Percentiles rank a stretch among this genome's conserved stretches.
These are phyloP conservation scores for Schwanniomyces pseudopolymorphus DNA, from an alignment of 805 yeast genomes.

Conservation along the genomic window DNA sequence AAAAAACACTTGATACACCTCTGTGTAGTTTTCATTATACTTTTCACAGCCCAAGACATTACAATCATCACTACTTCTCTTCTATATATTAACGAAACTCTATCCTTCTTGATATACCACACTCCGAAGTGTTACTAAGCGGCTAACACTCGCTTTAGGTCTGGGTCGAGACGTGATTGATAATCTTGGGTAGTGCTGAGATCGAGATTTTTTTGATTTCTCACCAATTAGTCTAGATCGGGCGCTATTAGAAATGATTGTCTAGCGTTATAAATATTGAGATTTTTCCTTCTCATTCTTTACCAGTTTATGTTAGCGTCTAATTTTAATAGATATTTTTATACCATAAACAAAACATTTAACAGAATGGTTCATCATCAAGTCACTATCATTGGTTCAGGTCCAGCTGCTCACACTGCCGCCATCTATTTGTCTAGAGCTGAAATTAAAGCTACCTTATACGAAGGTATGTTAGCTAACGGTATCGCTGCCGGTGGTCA, in stretches of 20 bases:
- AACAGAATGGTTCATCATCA: slow-evolving; percentile 74
- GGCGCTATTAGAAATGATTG: neutral
- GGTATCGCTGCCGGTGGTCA: slow-evolving; percentile 99
- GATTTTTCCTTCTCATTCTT: slow-evolving; percentile 3
- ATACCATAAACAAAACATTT: neutral
- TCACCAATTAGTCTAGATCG: slow-evolving; percentile 1
- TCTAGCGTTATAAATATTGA: slow-evolving; percentile 4
- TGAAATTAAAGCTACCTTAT: slow-evolving; percentile 87
- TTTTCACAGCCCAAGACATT: no score
- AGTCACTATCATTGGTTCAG: slow-evolving; percentile 91
- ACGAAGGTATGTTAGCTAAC: slow-evolving; percentile 96
- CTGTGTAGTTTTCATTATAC: no score
- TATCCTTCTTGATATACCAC: neutral
- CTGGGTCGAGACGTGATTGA: neutral
- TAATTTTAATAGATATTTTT: neutral
- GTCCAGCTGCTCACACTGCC: slow-evolving; percentile 99
- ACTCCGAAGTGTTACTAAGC: neutral
- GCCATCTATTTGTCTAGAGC: slow-evolving; percentile 97
- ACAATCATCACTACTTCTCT: no score
- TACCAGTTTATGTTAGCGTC: slow-evolving; percentile 7
- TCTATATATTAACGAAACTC: no score
- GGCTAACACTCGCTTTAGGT: neutral
- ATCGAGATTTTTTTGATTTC: slow-evolving; percentile 1
- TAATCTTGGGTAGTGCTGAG: neutral
- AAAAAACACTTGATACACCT: no score